Evolutionary conservation across 805 yeast genomes (phyloP).

Genomic region (Millerago galiae): DNA sequence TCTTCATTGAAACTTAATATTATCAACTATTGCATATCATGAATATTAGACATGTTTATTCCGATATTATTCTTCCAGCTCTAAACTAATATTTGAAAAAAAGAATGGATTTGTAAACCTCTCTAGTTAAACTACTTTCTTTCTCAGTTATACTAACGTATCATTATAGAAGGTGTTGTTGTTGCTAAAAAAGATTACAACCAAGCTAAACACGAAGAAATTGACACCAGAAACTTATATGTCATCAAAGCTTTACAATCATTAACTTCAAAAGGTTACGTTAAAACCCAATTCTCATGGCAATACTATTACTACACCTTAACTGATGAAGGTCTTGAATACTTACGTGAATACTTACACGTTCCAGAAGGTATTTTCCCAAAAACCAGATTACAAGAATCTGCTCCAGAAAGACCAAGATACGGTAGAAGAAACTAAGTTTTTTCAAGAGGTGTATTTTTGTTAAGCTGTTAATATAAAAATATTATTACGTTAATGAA

Average conservation of each 20-base stretch:
- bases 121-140: not conserved
- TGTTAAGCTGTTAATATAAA: slow-evolving; percentile 18
- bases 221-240: slow-evolving; percentile 95
- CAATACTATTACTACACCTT: slow-evolving; percentile 99
- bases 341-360: slow-evolving; percentile 96
- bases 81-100: not conserved
- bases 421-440: slow-evolving; percentile 37
- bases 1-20: too few relatives aligned
- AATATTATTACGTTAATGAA: slow-evolving; percentile 12
- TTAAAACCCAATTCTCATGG: slow-evolving; percentile 99
- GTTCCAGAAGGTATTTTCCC: slow-evolving; percentile 99
- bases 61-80: too few relatives aligned
- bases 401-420: slow-evolving; percentile 74
- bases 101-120: not conserved
- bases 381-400: slow-evolving; percentile 92
- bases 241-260: slow-evolving; percentile 99
- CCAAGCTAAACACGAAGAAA: slow-evolving; percentile 97
- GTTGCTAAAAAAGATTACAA: slow-evolving; percentile 99
- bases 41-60: too few relatives aligned
- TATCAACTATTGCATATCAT: too few relatives aligned
- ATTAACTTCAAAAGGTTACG: slow-evolving; percentile 97
- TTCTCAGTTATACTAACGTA: slow-evolving; percentile 32
- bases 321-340: slow-evolving; percentile 99
- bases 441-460: slow-evolving; percentile 11
- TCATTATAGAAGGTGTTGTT: slow-evolving; percentile 87